Evolutionary conservation across 129 eudicot species (phyloP), one percentile per base, ranked within the genome.

Genomic region (Helichrysum umbraculigerum): DNA sequence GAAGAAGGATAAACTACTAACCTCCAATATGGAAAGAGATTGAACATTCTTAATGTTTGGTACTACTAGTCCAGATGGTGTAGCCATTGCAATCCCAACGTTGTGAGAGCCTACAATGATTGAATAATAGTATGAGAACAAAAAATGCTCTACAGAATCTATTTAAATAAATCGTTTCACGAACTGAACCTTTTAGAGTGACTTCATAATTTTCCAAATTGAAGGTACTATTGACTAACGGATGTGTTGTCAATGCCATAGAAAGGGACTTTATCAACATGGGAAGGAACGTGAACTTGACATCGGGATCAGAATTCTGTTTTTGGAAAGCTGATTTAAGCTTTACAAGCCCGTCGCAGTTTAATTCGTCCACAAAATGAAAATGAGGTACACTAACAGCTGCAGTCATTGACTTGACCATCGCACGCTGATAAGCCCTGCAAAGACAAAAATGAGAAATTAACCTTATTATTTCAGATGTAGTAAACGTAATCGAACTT

Each of bases 351-450:
- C 88, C 89, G 57, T 87, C 88, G 68, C 94, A 89, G 33, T 86
- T 87, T 70, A 95, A 82, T 76, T 95, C 99, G 58, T 95, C 99
- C 30, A 95, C 94, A 81, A 81, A 95, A 85, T 95, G 90, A 72
- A 95, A 95, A 83, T 95, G 99, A 21, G 99, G 99, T 67, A 95
- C 78, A 78, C 83, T 89, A 5, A 93, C 87, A 75, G 99, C 99
- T 69, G 85, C 74, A 9, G 87, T 91, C 99, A 95, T 95, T 47
- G 99, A 87, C 82, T 86, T 91, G 30, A 91, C 97, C 99, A 95
- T 95, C 59, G 99, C 99, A 32, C 99, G 96, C 79, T 91, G 96
- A 82, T 79, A 95, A 66, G 96, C 99, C 90, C 99, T 95, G 86
- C 78, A 79, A 59, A 73, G 8, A 77, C 68, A 39, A 9, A 39